Percentiles rank a stretch among this genome's conserved stretches.
Evolutionary conservation across 2,329 filamentous ascomycete genomes (phyloP).

Genomic region (Sordariomycetes sp.): DNA sequence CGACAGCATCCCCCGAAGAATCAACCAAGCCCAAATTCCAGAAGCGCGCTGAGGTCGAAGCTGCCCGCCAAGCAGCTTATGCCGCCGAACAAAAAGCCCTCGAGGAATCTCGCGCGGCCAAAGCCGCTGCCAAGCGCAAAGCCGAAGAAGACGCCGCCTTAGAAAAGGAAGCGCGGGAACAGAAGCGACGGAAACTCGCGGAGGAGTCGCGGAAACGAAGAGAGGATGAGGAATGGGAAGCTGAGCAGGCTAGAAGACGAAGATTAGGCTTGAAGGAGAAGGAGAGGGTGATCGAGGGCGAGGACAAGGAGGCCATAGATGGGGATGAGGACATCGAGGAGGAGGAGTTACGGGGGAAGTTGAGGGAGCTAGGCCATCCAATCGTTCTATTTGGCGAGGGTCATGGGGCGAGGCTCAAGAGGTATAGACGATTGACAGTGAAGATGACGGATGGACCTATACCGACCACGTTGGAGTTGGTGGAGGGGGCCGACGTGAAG

Average conservation of each 20-base stretch:
- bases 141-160: slow-evolving; percentile 76
- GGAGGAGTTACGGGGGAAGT: slow-evolving; percentile 55
- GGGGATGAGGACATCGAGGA: slow-evolving; percentile 57
- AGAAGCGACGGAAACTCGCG: slow-evolving; percentile 72
- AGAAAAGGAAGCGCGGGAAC: slow-evolving; percentile 61
- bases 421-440: slow-evolving; percentile 59
- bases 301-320: slow-evolving; percentile 30
- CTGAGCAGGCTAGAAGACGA: slow-evolving; percentile 65
- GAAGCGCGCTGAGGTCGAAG: slow-evolving; percentile 79
- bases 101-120: slow-evolving; percentile 61
- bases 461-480: slow-evolving; percentile 70
- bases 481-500: slow-evolving; percentile 85
- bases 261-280: slow-evolving; percentile 74
- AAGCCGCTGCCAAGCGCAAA: slow-evolving; percentile 72
- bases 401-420: slow-evolving; percentile 56
- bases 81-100: slow-evolving; percentile 68
- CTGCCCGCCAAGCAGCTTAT: slow-evolving; percentile 71
- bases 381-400: slow-evolving; percentile 72
- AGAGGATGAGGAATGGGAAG: slow-evolving; percentile 64
- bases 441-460: slow-evolving; percentile 68
- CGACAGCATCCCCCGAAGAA: no score
- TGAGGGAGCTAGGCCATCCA: slow-evolving; percentile 68
- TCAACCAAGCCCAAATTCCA: no score
- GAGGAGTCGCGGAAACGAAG: slow-evolving; percentile 65
- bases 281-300: slow-evolving; percentile 23